phyloP scores from a whole-genome alignment of 495 filamentous ascomycete genomes.

The Penicillium coprophilum region DNA sequence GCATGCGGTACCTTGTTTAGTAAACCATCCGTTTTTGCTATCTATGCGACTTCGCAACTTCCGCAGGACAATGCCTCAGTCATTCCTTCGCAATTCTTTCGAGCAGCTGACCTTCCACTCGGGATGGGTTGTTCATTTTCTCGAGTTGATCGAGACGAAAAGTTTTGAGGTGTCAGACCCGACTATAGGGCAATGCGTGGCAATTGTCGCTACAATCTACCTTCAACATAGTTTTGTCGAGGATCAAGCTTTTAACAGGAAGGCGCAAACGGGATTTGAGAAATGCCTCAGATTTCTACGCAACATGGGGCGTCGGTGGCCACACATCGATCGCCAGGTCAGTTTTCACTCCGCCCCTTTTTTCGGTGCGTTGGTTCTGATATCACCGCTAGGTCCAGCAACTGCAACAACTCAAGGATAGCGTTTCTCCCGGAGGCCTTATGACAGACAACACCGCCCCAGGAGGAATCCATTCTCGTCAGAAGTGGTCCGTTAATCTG shows the following conservation, averaged over 20 bases:
- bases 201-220: conserved; percentile 37
- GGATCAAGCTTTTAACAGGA: conserved; percentile 32
- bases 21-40: conserved; percentile 47
- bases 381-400: conserved; percentile 18
- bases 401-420: conserved; percentile 31
- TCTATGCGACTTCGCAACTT: conserved; percentile 44
- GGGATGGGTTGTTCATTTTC: conserved; percentile 34
- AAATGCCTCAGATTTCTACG: conserved; percentile 35
- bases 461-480: conserved; percentile 3
- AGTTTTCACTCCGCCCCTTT: background rate
- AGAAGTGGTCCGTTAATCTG: conserved; percentile 33
- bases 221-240: conserved; percentile 41
- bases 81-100: conserved; percentile 38
- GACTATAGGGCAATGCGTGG: conserved; percentile 33
- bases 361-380: background rate
- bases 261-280: conserved; percentile 31
- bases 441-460: conserved; percentile 7
- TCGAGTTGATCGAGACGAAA: conserved; percentile 33
- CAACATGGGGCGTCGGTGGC: conserved; percentile 28
- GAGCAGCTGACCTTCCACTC: conserved; percentile 35
- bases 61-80: conserved; percentile 39
- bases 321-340: conserved; percentile 33
- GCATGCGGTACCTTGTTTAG: conserved; percentile 42
- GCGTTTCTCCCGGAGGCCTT: conserved; percentile 26
- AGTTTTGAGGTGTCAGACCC: conserved; percentile 38